Evolutionary conservation across 805 yeast species (phyloP), one percentile per base, ranked within the genome.

Genomic region (Barnettozyma californica): DNA sequence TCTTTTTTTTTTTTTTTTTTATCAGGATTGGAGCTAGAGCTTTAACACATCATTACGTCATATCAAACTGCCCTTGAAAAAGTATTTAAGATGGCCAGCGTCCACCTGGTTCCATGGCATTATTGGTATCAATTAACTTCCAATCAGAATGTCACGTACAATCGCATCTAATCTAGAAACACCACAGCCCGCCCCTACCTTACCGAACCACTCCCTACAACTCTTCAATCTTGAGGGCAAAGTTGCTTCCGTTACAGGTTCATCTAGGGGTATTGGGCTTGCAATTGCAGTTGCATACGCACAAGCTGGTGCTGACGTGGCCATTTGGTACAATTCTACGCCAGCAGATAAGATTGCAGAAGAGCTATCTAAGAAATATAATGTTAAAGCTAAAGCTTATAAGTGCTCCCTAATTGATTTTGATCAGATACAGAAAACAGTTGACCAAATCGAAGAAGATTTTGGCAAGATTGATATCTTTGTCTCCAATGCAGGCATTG

Each of bases 401-500:
- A 60, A 65, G 41, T 66, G 65, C 39, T 61, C 68, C 0, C 47
- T 66, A 26, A 62, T 68, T 0, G 67, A 67, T 38, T 62, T 60
- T 39, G 53, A 55, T 1, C 57, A 62, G 6, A 67, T 68, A 11
- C 53, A 62, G 16, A 21, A 37, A 2, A 63, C 66, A 1, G 57
- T 76, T 35, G 45, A 57, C 4, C 59, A 60, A 41, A 80, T 81
- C 49, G 77, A 71, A 53, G 56, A 69, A 53, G 95, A 88, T 61
- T 89, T 90, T 66, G 65, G 83, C 47, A 79, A 78, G 55, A 81
- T 89, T 55, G 96, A 89, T 65, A 73, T 87, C 21, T 84, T 87
- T 60, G 94, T 89, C 38, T 92, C 95, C 57, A 89, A 89, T 66
- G 96, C 96, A 13, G 97, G 97, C 37, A 78, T 87, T 36, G 83